phyloP scores from a whole-genome alignment of 805 yeast genomes.

The Maudiozyma serrabonitensis region DNA sequence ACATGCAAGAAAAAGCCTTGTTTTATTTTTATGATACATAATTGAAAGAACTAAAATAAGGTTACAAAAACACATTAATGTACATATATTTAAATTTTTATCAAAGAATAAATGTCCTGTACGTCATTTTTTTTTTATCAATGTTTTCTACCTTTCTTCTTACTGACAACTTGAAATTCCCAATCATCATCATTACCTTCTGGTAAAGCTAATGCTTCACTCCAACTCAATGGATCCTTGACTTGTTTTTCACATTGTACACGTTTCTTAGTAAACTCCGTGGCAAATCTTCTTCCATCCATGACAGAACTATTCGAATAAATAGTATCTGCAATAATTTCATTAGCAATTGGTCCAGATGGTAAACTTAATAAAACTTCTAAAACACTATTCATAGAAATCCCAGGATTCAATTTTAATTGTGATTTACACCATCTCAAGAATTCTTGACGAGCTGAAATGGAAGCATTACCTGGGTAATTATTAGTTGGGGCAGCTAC shows the following conservation, averaged over 20 bases:
- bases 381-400: conserved; percentile 68
- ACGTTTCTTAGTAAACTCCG: conserved; percentile 76
- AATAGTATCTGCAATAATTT: conserved; percentile 85
- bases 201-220: conserved; percentile 48
- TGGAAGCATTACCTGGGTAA: conserved; percentile 26
- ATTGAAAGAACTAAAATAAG: too few relatives aligned
- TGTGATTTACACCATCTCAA: conserved; percentile 63
- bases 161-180: conserved; percentile 58
- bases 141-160: conserved; percentile 44
- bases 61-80: too few relatives aligned
- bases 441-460: conserved; percentile 49
- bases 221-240: conserved; percentile 55
- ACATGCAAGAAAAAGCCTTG: too few relatives aligned
- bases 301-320: conserved; percentile 79
- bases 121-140: conserved; percentile 2
- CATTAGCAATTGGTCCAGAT: conserved; percentile 59
- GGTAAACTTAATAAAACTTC: conserved; percentile 77
- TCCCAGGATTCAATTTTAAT: conserved; percentile 60
- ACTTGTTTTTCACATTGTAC: conserved; percentile 52
- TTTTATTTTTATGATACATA: too few relatives aligned
- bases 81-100: too few relatives aligned
- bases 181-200: conserved; percentile 41
- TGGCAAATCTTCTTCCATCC: conserved; percentile 93
- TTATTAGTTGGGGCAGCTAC: conserved; percentile 4
- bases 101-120: too few relatives aligned